phyloP scores from a whole-genome alignment of 2,329 filamentous ascomycete species.

The Cytospora leucostoma region DNA sequence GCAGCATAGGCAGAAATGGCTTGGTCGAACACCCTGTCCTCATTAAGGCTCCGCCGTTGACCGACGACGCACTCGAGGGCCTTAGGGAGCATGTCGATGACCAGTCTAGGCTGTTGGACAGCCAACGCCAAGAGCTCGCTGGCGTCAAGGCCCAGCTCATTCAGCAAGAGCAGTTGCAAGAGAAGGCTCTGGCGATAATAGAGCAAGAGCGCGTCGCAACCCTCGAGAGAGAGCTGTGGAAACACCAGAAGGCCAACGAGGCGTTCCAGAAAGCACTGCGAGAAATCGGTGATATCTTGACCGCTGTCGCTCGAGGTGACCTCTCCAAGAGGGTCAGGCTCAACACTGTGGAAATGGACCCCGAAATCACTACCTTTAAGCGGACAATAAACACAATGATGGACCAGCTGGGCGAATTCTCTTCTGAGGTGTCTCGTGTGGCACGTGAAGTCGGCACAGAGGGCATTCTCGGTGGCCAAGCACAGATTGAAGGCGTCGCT shows the following conservation, averaged over 20 bases:
- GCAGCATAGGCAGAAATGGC: slow-evolving; percentile 34
- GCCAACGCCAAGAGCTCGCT: slow-evolving; percentile 81
- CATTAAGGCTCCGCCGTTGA: slow-evolving; percentile 57
- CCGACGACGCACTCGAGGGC: slow-evolving; percentile 80
- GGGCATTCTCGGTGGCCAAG: slow-evolving; percentile 89
- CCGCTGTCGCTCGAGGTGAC: slow-evolving; percentile 91
- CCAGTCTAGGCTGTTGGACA: slow-evolving; percentile 88
- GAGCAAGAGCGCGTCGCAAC: slow-evolving; percentile 86
- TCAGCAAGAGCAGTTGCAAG: slow-evolving; percentile 82
- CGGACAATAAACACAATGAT: slow-evolving; percentile 99
- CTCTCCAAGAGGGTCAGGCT: slow-evolving; percentile 96
- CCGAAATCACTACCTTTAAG: slow-evolving; percentile 97
- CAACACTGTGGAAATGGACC: slow-evolving; percentile 95
- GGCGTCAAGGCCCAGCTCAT: slow-evolving; percentile 83
- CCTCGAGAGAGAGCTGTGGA: slow-evolving; percentile 89
- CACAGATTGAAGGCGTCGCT: slow-evolving; percentile 89
- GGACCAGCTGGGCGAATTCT: slow-evolving; percentile 95
- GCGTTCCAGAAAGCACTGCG: slow-evolving; percentile 96
- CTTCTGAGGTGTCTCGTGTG: slow-evolving; percentile 91
- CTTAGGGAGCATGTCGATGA: slow-evolving; percentile 89
- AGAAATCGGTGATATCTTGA: slow-evolving; percentile 97
- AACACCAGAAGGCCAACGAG: slow-evolving; percentile 96
- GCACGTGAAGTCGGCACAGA: slow-evolving; percentile 96
- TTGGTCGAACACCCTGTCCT: slow-evolving; percentile 30
- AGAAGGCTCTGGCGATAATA: slow-evolving; percentile 77